phyloP scores from a whole-genome alignment of 2,329 filamentous ascomycete genomes.

The Claviceps cyperi region DNA sequence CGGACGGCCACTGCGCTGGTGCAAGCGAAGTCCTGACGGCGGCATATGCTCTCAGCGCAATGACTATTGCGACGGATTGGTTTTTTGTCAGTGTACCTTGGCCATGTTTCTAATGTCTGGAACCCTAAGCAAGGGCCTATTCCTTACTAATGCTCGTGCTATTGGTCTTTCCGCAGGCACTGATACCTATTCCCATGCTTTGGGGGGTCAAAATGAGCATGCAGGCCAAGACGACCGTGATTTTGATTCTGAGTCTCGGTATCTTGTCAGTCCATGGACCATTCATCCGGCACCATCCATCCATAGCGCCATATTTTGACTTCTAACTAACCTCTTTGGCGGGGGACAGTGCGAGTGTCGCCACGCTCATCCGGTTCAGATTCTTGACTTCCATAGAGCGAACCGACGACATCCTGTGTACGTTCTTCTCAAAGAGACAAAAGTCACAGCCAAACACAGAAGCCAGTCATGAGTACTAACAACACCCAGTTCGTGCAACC shows the following conservation, averaged over 20 bases:
- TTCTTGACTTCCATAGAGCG: conserved; percentile 32
- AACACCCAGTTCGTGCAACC: conserved; percentile 28
- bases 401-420: conserved; percentile 33
- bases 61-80: conserved; percentile 40
- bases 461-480: conserved; percentile 7
- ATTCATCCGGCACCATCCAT: not conserved
- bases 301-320: not conserved
- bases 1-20: conserved; percentile 26
- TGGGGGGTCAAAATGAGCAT: conserved; percentile 39
- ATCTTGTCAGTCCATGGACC: conserved; percentile 27
- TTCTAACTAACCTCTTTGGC: not conserved
- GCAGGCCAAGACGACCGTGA: conserved; percentile 37
- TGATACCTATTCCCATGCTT: conserved; percentile 38
- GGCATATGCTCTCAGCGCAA: conserved; percentile 35
- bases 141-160: not conserved
- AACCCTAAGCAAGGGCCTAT: not conserved
- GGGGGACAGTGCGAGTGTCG: conserved; percentile 32
- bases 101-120: not conserved
- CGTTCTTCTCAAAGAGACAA: conserved; percentile 7
- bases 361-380: conserved; percentile 36
- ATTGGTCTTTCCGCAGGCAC: conserved; percentile 19
- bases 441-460: not conserved
- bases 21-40: conserved; percentile 29
- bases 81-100: conserved; percentile 26
- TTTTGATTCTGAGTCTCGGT: conserved; percentile 33